Evolutionary conservation across 2,329 filamentous ascomycete species (phyloP).

Genomic region (Onygena corvina): DNA sequence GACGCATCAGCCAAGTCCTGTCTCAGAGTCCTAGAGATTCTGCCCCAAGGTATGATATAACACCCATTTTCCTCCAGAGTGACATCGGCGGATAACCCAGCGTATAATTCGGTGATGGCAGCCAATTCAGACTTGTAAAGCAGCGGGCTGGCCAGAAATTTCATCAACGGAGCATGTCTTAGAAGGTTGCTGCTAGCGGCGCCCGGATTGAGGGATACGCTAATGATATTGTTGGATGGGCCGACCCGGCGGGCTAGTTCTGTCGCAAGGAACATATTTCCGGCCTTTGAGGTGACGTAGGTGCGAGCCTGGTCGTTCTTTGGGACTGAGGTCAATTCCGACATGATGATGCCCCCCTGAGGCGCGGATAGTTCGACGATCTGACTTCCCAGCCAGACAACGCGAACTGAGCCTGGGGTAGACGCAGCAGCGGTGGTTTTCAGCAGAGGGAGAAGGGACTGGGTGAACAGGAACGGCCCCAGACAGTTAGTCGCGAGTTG

Average conservation of each 20-base stretch:
- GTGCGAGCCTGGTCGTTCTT: conserved; percentile 17
- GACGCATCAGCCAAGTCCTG: conserved; percentile 18
- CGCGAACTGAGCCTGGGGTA: conserved; percentile 22
- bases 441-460: conserved; percentile 29
- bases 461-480: conserved; percentile 31
- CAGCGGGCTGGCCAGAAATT: conserved; percentile 18
- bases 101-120: conserved; percentile 40
- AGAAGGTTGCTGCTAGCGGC: conserved; percentile 23
- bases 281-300: conserved; percentile 29
- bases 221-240: conserved; percentile 13
- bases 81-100: conserved; percentile 36
- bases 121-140: conserved; percentile 28
- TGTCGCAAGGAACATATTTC: conserved; percentile 25
- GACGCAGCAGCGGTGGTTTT: conserved; percentile 20
- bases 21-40: conserved; percentile 9
- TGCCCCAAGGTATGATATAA: conserved; percentile 17
- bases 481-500: conserved; percentile 34
- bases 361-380: conserved; percentile 12
- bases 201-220: conserved; percentile 24
- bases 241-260: conserved; percentile 23
- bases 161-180: conserved; percentile 18
- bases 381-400: conserved; percentile 24
- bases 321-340: conserved; percentile 19
- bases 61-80: conserved; percentile 16
- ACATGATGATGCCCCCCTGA: conserved; percentile 19